phyloP scores from a whole-genome alignment of 805 yeast species.

The Yarrowia hollandica region DNA sequence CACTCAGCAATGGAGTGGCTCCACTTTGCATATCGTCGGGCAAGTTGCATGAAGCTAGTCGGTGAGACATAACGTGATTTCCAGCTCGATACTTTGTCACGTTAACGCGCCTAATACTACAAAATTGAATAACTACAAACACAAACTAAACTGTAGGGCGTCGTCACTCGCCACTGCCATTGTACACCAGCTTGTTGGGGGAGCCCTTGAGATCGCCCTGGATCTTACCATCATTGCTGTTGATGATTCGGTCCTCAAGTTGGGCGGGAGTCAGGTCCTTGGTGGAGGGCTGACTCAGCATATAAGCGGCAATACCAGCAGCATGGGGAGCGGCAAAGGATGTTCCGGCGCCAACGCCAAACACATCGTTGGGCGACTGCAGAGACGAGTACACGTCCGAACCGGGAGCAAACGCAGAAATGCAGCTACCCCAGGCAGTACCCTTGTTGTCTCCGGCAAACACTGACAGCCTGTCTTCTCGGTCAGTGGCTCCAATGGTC shows the following conservation, averaged over 20 bases:
- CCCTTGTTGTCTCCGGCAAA: neutral
- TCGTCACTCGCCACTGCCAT: neutral
- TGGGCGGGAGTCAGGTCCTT: neutral
- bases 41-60: too few relatives aligned
- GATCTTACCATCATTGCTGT: neutral
- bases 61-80: too few relatives aligned
- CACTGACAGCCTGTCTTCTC: neutral
- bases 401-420: constrained; percentile 96
- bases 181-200: constrained; percentile 11
- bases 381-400: constrained; percentile 69
- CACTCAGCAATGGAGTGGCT: too few relatives aligned
- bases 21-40: too few relatives aligned
- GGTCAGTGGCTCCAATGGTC: neutral
- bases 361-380: constrained; percentile 36
- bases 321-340: constrained; percentile 99
- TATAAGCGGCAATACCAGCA: constrained; percentile 87
- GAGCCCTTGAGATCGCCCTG: constrained; percentile 11
- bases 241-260: neutral
- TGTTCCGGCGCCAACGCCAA: constrained; percentile 65
- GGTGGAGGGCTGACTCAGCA: neutral
- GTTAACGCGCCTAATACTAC: too few relatives aligned
- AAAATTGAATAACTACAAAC: too few relatives aligned
- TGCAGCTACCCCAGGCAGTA: constrained; percentile 69
- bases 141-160: too few relatives aligned
- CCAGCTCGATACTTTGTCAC: too few relatives aligned